phyloP scores from a whole-genome alignment of 768 basidiomycete genomes.

The Macrocybe gigantea region DNA sequence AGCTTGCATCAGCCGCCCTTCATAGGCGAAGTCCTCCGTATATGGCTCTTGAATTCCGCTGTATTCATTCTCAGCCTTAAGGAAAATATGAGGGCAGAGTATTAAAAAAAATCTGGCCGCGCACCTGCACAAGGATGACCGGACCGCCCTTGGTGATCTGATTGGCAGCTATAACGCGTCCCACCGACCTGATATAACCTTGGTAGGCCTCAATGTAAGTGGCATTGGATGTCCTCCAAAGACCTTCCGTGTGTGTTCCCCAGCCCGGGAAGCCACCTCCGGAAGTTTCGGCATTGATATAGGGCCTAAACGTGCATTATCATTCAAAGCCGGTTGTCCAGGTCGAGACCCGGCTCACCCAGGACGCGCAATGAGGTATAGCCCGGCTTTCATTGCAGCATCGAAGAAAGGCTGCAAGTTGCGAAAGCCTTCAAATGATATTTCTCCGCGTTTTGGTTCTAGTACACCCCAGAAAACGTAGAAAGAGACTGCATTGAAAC shows the following conservation, averaged over 20 bases:
- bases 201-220: slow-evolving; percentile 42
- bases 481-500: slow-evolving; percentile 38
- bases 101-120: neutral
- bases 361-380: slow-evolving; percentile 51
- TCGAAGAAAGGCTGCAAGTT: slow-evolving; percentile 49
- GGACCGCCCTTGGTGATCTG: slow-evolving; percentile 59
- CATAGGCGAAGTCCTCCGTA: slow-evolving; percentile 35
- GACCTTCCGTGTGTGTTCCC: slow-evolving; percentile 43
- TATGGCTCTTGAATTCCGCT: slow-evolving; percentile 31
- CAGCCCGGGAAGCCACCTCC: slow-evolving; percentile 55
- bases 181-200: slow-evolving; percentile 43
- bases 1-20: slow-evolving; percentile 23
- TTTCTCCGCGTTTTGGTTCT: slow-evolving; percentile 40
- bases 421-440: slow-evolving; percentile 51
- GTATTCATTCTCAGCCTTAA: slow-evolving; percentile 51
- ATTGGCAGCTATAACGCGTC: slow-evolving; percentile 39
- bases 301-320: slow-evolving; percentile 22
- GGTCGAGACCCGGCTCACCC: slow-evolving; percentile 24
- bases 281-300: slow-evolving; percentile 43
- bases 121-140: slow-evolving; percentile 36
- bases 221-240: slow-evolving; percentile 37
- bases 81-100: neutral
- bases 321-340: neutral
- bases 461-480: slow-evolving; percentile 40
- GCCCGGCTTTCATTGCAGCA: slow-evolving; percentile 45